Evolutionary conservation across 148 eudicot genomes (phyloP), one percentile per base, ranked within the genome.

Genomic region (Rhododendron simsii): DNA sequence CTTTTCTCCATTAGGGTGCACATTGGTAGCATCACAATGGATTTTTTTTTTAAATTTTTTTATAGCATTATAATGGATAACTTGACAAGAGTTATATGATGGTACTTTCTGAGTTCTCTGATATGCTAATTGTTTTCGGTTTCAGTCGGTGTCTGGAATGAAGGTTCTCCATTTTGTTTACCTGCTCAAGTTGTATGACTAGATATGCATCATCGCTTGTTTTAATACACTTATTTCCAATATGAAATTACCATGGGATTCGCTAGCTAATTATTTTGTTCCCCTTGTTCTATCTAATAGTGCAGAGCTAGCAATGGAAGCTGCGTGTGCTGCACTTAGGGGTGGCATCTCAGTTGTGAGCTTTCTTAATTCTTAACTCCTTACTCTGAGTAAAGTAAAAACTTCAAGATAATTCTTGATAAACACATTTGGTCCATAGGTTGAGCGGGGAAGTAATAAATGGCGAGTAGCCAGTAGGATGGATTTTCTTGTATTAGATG

Each of bases 331-430:
- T 86, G 98, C 98, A 83, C 87, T 95, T 76, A 50, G 45, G 3
- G 93, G 90, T 83, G 98, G 98, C 81, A 92, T 95, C 84, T 86
- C 90, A 82, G 98, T 92, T 80, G 98, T 95, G 82, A 91, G 98
- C 90, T 45, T 83, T 84, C 75, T 28, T 41, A 16, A 28, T 15
- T 12, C 51, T 18, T 23, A 48, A 15, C 20, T 84, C n/a, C 69
- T 33, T 45, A 20, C 3, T 55, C 61, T 78, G 8, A 50, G 5
- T 37, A 67, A 47, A 3, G 50, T 12, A 7, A n/a, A 65, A 65
- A 12, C 76, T 63, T 13, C 10, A 4, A 61, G 51, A 45, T 26
- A 14, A 33, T 75, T 2, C 9, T 26, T 86, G 61, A 26, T 75
- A 45, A 18, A 44, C 9, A 83, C 7, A 15, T 41, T 16, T 20